Conservation (phyloP, 208 protist species). For the Leishmania tarentolae region DNA sequence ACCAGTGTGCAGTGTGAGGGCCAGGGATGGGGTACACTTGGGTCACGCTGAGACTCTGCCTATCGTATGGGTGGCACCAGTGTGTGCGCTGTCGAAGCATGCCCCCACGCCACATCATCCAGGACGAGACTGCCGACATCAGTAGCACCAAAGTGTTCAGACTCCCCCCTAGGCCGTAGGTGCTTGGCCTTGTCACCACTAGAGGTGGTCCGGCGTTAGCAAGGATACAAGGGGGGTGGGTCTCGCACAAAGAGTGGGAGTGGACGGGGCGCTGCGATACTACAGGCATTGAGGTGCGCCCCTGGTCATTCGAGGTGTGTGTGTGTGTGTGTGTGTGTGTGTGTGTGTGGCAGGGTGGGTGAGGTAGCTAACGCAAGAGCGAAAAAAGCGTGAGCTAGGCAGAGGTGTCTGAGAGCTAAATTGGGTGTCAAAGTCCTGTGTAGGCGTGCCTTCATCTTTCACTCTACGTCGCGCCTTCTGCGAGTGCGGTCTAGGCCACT, state of each 20-base stretch:
- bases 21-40: background rate
- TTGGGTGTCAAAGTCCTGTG: background rate
- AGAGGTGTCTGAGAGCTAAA: background rate
- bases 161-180: background rate
- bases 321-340: background rate
- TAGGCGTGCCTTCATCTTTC: background rate
- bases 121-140: background rate
- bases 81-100: background rate
- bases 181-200: background rate
- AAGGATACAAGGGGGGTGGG: background rate
- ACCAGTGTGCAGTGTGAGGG: background rate
- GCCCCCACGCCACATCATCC: background rate
- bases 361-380: background rate
- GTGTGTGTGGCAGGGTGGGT: too few species aligned
- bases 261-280: background rate
- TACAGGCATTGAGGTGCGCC: background rate
- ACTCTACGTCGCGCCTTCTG: background rate
- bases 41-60: background rate
- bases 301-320: background rate
- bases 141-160: background rate
- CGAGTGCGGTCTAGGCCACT: background rate
- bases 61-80: background rate
- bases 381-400: background rate
- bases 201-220: background rate
- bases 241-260: background rate